Conservation (phyloP, 78 protist species). For the Parvularia atlantis region DNA sequence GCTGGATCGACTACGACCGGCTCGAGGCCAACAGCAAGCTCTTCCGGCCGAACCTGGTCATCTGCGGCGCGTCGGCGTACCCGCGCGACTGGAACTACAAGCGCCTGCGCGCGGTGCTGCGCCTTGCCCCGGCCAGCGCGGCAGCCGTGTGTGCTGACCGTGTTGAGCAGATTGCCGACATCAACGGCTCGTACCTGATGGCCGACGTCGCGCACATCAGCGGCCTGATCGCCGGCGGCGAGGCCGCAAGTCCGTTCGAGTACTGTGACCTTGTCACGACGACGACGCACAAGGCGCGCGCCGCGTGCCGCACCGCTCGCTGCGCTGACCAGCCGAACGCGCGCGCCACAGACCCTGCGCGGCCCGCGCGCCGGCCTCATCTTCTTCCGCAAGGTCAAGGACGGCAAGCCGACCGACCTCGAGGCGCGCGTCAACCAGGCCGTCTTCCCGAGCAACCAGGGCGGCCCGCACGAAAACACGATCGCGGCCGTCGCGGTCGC, state of each 20-base stretch:
- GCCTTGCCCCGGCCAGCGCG: not conserved
- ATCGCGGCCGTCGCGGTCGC: conserved; percentile 93
- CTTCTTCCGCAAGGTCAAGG: conserved; percentile 83
- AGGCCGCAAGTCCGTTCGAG: conserved; percentile 68
- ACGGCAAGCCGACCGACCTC: conserved; percentile 23
- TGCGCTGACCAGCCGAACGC: too few relatives aligned
- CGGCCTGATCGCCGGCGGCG: conserved; percentile 91
- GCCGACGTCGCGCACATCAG: conserved; percentile 98
- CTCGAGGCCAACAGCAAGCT: conserved; percentile 71
- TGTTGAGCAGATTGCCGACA: conserved; percentile 68
- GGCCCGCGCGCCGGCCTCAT: conserved; percentile 98
- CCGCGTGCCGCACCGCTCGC: too few relatives aligned
- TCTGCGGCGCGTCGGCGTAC: conserved; percentile 93
- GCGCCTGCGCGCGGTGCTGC: conserved; percentile 63
- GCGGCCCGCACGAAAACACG: conserved; percentile 98
- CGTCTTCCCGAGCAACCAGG: conserved; percentile 94
- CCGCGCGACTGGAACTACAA: conserved; percentile 93
- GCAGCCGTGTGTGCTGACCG: too few relatives aligned
- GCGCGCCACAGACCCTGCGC: conserved; percentile 91
- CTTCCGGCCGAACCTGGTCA: conserved; percentile 93
- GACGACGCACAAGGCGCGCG: conserved; percentile 99
- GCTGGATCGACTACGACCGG: conserved; percentile 92
- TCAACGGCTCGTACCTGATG: conserved; percentile 79
- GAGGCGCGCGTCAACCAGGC: conserved; percentile 72
- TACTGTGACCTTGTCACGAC: conserved; percentile 96